Base-by-base conservation (phyloP, 768 basidiomycete species). In the Lactarius hatsudake region DNA sequence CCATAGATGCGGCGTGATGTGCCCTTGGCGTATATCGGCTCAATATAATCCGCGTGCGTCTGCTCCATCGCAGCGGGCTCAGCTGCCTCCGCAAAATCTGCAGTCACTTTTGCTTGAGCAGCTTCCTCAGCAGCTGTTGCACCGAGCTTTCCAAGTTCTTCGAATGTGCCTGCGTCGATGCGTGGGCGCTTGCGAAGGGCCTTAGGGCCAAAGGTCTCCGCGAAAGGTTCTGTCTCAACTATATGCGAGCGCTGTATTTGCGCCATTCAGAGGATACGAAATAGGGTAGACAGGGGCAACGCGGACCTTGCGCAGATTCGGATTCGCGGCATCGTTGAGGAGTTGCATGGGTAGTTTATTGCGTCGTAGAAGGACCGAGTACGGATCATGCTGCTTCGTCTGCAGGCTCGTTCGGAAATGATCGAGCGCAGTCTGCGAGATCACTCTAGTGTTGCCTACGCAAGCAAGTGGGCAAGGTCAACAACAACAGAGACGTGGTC, bases 281-380 rank as follows among this genome's bases (percentile, higher is more conserved):
- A 57, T 6, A 32, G 8, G n/a, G 36, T 13, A 2, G 26, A 7
- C 43, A 34, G 34, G 15, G 28, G 12, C 12, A 43, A 12, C 59
- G 69, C 79, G 45, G 64, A 85, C 94, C 83, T 96, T 96, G 72
- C 87, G 89, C 51, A 81, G 71, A 74, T 88, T 86, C 1, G 90
- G 88, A 72, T 94, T 95, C 6, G 86, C 84, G 40, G 92, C 89
- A 76, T 97, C 96, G 71, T 96, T 94, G 42, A 99, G 81, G 51
- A 99, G 81, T 10, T 92, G 93, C 95, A 99, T 97, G 4, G 96
- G 96, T 17, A 99, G 83, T 78, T 98, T 98, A 79, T 98, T 98
- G 66, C 95, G 84, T 66, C 90, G 89, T 59, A 99, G 77, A 40
- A 99, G 84, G 13, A 99, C 96, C 10, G 94, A 95, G 75, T 98